Conservation (phyloP, 2,329 filamentous ascomycete genomes). For the Xylariales sp. region DNA sequence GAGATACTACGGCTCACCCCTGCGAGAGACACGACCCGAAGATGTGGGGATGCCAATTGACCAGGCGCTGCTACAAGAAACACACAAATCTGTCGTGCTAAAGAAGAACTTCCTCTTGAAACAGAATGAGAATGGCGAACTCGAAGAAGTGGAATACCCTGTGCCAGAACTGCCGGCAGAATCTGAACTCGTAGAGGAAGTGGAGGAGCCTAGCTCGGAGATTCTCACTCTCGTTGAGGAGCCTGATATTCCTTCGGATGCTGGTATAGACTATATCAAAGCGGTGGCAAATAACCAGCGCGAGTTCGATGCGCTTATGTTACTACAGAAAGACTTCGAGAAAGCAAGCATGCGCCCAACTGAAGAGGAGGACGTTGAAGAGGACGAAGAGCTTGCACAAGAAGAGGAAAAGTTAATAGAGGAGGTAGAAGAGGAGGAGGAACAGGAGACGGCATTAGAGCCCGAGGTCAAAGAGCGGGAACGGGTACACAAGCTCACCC, state of each 20-base stretch:
- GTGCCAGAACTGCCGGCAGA: constrained; percentile 11
- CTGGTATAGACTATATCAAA: constrained; percentile 39
- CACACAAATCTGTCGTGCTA: constrained; percentile 14
- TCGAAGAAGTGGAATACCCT: constrained; percentile 57
- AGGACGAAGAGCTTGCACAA: constrained; percentile 30
- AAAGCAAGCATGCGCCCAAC: constrained; percentile 29
- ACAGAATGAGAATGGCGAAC: constrained; percentile 49
- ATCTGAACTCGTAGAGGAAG: constrained; percentile 23
- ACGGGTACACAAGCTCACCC: constrained; percentile 70
- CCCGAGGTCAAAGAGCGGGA: constrained; percentile 30
- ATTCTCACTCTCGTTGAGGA: constrained; percentile 14
- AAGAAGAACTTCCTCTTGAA: constrained; percentile 45
- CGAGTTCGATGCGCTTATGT: constrained; percentile 51
- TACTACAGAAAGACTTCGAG: constrained; percentile 55
- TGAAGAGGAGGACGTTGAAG: constrained; percentile 23
- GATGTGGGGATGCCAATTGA: constrained; percentile 48
- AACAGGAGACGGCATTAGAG: constrained; percentile 19
- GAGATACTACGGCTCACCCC: constrained; percentile 73
- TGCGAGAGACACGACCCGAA: constrained; percentile 56
- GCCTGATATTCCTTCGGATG: constrained; percentile 24
- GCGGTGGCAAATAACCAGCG: constrained; percentile 48
- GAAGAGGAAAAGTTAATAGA: constrained; percentile 22
- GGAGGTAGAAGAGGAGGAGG: constrained; percentile 27
- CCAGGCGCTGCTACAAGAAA: constrained; percentile 14
- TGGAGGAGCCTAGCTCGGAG: constrained; percentile 16